phyloP scores from a whole-genome alignment of 495 filamentous ascomycete genomes.

The Daldinia grandis region DNA sequence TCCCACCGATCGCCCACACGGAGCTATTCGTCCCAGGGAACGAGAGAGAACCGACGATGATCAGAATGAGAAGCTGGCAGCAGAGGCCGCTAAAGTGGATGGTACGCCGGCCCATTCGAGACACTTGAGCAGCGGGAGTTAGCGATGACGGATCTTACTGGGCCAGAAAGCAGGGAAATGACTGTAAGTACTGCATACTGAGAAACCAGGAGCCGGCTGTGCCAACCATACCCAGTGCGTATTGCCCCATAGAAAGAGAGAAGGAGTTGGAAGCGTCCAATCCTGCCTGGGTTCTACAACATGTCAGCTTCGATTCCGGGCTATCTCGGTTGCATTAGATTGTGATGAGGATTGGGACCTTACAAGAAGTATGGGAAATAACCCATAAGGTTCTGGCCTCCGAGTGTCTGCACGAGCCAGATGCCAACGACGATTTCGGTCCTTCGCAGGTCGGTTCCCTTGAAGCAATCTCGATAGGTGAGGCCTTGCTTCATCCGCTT shows the following conservation, averaged over 20 bases:
- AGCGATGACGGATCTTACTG: neutral
- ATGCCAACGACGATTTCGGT: constrained; percentile 71
- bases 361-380: constrained; percentile 74
- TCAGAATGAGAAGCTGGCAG: constrained; percentile 47
- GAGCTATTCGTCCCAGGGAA: constrained; percentile 37
- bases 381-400: constrained; percentile 72
- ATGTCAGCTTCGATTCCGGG: neutral
- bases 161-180: neutral
- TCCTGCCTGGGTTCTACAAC: constrained; percentile 64
- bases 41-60: constrained; percentile 51
- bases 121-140: constrained; percentile 32
- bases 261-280: constrained; percentile 64
- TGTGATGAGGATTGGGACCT: neutral
- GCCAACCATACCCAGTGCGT: constrained; percentile 60
- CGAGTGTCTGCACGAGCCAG: constrained; percentile 74
- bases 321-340: neutral
- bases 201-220: constrained; percentile 63
- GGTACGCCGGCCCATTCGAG: constrained; percentile 56
- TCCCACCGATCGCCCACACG: constrained; percentile 53
- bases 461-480: constrained; percentile 72
- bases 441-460: constrained; percentile 68
- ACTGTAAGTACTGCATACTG: constrained; percentile 13
- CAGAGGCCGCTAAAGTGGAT: constrained; percentile 59
- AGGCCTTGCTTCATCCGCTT: constrained; percentile 63
- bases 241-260: constrained; percentile 49